Base-by-base conservation (phyloP, 805 yeast genomes). In the Wickerhamia fluorescens region DNA sequence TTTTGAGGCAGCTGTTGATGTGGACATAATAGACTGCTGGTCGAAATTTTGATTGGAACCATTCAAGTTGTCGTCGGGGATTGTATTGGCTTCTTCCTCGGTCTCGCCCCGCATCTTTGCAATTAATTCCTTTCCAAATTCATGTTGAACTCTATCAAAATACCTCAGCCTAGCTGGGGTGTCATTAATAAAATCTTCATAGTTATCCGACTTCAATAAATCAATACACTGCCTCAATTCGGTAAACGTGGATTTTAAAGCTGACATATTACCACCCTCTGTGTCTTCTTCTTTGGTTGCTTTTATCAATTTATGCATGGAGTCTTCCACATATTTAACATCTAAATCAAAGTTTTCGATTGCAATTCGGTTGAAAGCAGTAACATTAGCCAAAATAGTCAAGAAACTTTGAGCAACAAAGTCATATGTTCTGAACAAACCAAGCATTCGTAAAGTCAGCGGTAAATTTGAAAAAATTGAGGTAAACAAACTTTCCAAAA, bases 371-470 rank as follows among this genome's bases (percentile, higher is more conserved):
- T 86, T 76, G 40, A 74, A 75, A 2, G 62, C 51, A 2, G 67
- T 69, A 1, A 76, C 71, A 12, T 69, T 68, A 25, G 75, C 61
- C 35, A 88, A 61, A 6, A 77, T 62, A 24, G 68, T 66, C 37
- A 82, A 61, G 50, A 89, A 73, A 37, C 78, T 73, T 23, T 78
- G 72, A 0, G 94, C 77, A 35, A 92, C 70, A 39, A 82, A 77
- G 58, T 88, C 97, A 50, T 84, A 85, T 16, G 89, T 86, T 47
- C 94, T 73, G 40, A 86, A 77, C 36, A 88, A 70, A n/a, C 94
- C 73, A 35, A 87, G 59, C 3, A 89, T 77, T 41, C 83, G 73
- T 33, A 89, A 77, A 4, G 82, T 71, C 25, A 69, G 68, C 0
- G 97, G 96, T 26, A 92, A 63, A 35, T 81, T 82, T 7, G 81